Base-by-base conservation (phyloP, 441 rosid genomes). In the Metrosideros polymorpha region DNA sequence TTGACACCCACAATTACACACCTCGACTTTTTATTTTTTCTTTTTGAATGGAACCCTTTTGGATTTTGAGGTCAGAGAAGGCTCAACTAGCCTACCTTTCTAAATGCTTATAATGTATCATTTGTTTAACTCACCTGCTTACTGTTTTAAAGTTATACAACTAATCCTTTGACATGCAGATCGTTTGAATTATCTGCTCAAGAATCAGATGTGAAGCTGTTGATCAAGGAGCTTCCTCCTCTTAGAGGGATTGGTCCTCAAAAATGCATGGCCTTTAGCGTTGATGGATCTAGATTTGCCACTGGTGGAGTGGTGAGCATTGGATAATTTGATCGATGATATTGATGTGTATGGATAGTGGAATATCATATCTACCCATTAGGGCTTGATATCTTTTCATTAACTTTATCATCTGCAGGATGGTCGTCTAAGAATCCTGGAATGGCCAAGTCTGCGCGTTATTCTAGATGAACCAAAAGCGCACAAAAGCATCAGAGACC, bases 261-360 rank as follows among this genome's bases (percentile, higher is more conserved):
- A 85, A 95, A 95, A 87, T 98, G 98, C 90, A 87, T 96, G 82
- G 92, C 94, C 85, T 98, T 96, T 90, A 96, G 99, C 89, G 92
- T 94, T 63, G 99, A 97, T 91, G 98, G 99, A 86, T 95, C 99
- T 84, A 94, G 91, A 91, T 92, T 96, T 89, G 99, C 98, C 57
- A 59, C 93, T 82, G 99, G 99, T 53, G 98, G 98, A 85, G 90
- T 88, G 95, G 99, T 96, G 91, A 94, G 98, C 42, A 85, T 42
- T 85, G 22, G 57, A 9, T 83, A 77, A 45, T 71, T 63, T 66
- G 56, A 79, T 84, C 12, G 25, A 47, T 50, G 25, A 8, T 71
- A 53, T 42, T 61, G 27, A 84, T 87, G 45, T 30, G 29, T 30
- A 30, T 47, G n/a, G 47, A 13, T n/a, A 30, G 84, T 27, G 54